These are phyloP conservation scores for Ophiognomonia clavigignenti-juglandacearum DNA, from an alignment of 2,329 filamentous ascomycete genomes.

Conservation along the genomic window DNA sequence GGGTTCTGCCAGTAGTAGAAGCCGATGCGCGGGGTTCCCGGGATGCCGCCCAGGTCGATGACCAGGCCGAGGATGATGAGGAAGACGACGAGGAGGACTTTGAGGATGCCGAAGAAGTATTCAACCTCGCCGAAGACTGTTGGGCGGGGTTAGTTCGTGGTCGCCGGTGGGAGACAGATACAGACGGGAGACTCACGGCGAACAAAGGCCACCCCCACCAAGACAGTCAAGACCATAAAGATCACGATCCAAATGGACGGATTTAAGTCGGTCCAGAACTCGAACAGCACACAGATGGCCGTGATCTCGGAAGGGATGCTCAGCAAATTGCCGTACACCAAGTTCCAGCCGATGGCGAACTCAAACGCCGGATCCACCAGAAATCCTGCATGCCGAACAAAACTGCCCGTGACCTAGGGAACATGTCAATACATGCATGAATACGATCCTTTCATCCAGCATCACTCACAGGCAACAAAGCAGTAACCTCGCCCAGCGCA, in stretches of 20 bases:
- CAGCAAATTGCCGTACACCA: constrained; percentile 50
- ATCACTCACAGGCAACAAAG: constrained; percentile 47
- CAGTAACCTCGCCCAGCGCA: constrained; percentile 56
- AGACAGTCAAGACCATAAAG: constrained; percentile 48
- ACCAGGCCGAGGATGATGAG: constrained; percentile 58
- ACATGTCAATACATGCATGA: too few species aligned
- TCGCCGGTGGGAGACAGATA: too few species aligned
- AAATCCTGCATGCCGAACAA: constrained; percentile 55
- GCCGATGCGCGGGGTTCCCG: constrained; percentile 53
- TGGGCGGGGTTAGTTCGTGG: too few species aligned
- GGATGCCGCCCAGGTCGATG: constrained; percentile 58
- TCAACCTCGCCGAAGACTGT: constrained; percentile 54
- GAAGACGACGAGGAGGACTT: constrained; percentile 57
- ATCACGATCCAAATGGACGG: constrained; percentile 46
- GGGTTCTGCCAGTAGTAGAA: constrained; percentile 68
- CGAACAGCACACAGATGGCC: constrained; percentile 57
- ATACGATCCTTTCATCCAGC: neutral
- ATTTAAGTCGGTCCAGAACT: constrained; percentile 58
- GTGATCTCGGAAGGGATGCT: constrained; percentile 57
- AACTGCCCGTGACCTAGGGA: constrained; percentile 48
- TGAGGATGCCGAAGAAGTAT: constrained; percentile 47
- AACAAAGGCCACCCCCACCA: constrained; percentile 54
- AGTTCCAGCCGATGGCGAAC: constrained; percentile 49
- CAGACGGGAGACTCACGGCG: constrained; percentile 23
- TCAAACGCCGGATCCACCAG: constrained; percentile 58